Percentiles rank a stretch among this genome's conserved stretches.
phyloP scores from a whole-genome alignment of 2,329 filamentous ascomycete genomes.

The Xylariomycetidae sp. region DNA sequence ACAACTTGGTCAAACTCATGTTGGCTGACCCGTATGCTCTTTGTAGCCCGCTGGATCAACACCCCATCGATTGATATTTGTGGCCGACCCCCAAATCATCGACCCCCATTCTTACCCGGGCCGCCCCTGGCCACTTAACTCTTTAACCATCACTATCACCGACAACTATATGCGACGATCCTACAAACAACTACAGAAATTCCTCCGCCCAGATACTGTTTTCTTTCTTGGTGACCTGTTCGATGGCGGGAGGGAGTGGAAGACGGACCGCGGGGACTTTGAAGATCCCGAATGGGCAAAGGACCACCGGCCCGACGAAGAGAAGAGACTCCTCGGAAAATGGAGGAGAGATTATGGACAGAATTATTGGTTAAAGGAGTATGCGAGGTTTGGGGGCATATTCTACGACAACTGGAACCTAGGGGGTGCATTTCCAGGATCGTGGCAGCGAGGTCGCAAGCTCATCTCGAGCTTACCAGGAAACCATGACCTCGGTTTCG shows the following conservation, averaged over 20 bases:
- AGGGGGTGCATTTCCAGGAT: conserved; percentile 47
- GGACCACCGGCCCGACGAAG: conserved; percentile 44
- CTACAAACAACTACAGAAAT: conserved; percentile 71
- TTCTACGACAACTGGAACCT: conserved; percentile 70
- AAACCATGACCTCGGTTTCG: conserved; percentile 94
- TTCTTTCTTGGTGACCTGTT: conserved; percentile 94
- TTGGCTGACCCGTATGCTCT: conserved; percentile 9
- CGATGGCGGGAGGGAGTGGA: conserved; percentile 94
- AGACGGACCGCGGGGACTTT: conserved; percentile 59
- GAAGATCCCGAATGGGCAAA: conserved; percentile 56
- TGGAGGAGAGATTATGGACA: conserved; percentile 75
- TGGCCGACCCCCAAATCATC: conserved; percentile 88
- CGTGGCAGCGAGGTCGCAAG: conserved; percentile 65
- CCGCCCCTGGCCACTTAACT: conserved; percentile 57
- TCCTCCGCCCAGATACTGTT: conserved; percentile 77
- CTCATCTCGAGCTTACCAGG: conserved; percentile 83
- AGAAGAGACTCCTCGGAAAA: conserved; percentile 53
- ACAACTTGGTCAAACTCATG: no score
- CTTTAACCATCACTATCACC: conserved; percentile 58
- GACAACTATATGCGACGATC: conserved; percentile 86
- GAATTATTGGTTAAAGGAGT: conserved; percentile 82
- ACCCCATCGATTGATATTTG: conserved; percentile 78
- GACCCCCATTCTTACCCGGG: conserved; percentile 94
- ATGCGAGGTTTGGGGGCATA: conserved; percentile 77
- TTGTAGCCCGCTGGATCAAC: conserved; percentile 67